A percentile compares a stretch with the other conserved stretches of the same genome.
These are phyloP conservation scores for Fusarium praegraminearum DNA, from an alignment of 2,329 filamentous ascomycete genomes.

Conservation along the genomic window DNA sequence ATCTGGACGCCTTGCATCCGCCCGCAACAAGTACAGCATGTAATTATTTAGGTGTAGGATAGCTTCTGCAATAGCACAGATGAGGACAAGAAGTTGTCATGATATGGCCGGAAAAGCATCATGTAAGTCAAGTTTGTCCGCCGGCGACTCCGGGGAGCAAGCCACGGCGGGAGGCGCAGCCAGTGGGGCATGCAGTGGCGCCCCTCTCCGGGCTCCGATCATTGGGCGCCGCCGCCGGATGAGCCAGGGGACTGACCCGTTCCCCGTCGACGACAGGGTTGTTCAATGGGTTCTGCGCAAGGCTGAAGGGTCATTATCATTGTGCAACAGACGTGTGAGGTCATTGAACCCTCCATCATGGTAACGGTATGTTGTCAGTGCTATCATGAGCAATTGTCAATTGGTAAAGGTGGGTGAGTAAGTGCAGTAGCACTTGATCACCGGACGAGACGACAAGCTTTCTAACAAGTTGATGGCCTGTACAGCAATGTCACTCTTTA, in stretches of 20 bases:
- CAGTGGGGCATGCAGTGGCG: conserved; percentile 43
- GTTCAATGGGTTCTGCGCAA: conserved; percentile 20
- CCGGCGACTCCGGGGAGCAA: conserved; percentile 49
- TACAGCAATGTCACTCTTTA: conserved; percentile 11
- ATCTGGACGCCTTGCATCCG: conserved; percentile 26
- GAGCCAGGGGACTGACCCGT: conserved; percentile 28
- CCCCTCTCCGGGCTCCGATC: conserved; percentile 30
- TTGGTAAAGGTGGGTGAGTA: conserved; percentile 15
- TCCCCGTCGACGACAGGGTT: conserved; percentile 33
- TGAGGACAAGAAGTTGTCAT: conserved; percentile 41
- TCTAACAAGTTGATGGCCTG: conserved; percentile 1
- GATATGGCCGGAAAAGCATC: conserved; percentile 34
- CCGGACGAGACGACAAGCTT: conserved; percentile 1
- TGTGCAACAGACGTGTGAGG: conserved; percentile 34
- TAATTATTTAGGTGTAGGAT: conserved; percentile 15
- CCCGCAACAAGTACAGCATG: conserved; percentile 3
- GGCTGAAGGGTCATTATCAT: conserved; percentile 34
- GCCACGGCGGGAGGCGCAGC: conserved; percentile 52
- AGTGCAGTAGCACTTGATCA: conserved; percentile 10
- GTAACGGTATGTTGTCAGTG: conserved; percentile 19
- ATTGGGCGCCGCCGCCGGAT: conserved; percentile 35
- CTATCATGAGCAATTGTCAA: conserved; percentile 2
- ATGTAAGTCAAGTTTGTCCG: conserved; percentile 40
- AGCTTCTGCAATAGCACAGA: conserved; percentile 44
- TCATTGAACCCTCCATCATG: conserved; percentile 41